Evolutionary conservation across 805 yeast species (phyloP).

Genomic region (Candida gorgasii): DNA sequence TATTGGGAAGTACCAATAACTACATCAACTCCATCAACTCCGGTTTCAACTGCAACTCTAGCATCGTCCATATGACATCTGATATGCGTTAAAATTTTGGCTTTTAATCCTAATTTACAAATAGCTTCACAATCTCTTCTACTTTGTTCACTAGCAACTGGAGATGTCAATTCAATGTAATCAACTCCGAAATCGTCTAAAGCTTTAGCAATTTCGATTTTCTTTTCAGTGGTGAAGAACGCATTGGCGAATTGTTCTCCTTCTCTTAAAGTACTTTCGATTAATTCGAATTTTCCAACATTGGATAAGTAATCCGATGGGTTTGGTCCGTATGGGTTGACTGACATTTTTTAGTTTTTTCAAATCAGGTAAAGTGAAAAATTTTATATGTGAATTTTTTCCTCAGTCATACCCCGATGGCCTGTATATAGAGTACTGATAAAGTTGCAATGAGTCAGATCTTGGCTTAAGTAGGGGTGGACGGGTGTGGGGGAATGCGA

Average conservation of each 20-base stretch:
- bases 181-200: conserved; percentile 97
- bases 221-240: conserved; percentile 89
- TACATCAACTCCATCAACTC: conserved; percentile 98
- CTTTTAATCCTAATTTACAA: conserved; percentile 93
- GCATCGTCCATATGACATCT: conserved; percentile 99
- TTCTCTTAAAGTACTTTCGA: conserved; percentile 94
- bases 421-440: conserved; percentile 6
- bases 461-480: background rate
- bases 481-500: too few species aligned
- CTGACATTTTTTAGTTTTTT: conserved; percentile 11
- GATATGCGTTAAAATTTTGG: conserved; percentile 94
- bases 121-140: conserved; percentile 95
- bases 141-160: conserved; percentile 95
- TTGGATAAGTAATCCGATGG: conserved; percentile 91
- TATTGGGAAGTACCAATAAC: conserved; percentile 97
- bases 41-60: conserved; percentile 93
- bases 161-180: conserved; percentile 95
- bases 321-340: conserved; percentile 92
- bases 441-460: conserved; percentile 8
- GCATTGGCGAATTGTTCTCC: conserved; percentile 99
- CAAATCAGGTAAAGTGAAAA: conserved; percentile 1
- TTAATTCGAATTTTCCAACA: conserved; percentile 83
- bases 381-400: conserved; percentile 1
- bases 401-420: conserved; percentile 1
- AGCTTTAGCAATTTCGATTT: conserved; percentile 96